Percentiles rank a stretch among this genome's conserved stretches.
phyloP scores from a whole-genome alignment of 2,329 filamentous ascomycete species.

The Talaromyces sp. region DNA sequence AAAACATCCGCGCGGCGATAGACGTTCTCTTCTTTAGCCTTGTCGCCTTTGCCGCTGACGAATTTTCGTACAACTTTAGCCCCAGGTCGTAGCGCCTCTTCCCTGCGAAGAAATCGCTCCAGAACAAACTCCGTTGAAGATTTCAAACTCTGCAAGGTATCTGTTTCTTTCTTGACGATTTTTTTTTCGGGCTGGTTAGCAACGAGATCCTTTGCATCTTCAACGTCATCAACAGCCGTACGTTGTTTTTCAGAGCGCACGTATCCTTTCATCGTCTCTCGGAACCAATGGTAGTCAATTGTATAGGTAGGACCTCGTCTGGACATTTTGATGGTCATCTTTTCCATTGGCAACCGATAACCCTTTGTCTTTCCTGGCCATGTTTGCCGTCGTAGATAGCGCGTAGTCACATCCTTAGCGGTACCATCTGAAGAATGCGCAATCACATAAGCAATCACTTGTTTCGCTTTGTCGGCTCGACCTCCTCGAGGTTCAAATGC shows the following conservation, averaged over 20 bases:
- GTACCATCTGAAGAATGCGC: slow-evolving; percentile 80
- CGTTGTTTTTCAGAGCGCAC: slow-evolving; percentile 49
- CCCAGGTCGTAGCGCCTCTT: slow-evolving; percentile 74
- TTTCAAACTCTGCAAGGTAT: slow-evolving; percentile 86
- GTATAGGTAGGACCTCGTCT: slow-evolving; percentile 57
- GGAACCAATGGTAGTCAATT: slow-evolving; percentile 86
- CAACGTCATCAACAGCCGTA: slow-evolving; percentile 72
- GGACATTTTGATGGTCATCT: slow-evolving; percentile 73
- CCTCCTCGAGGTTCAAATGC: slow-evolving; percentile 77
- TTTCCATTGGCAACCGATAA: slow-evolving; percentile 71
- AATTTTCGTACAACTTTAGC: slow-evolving; percentile 73
- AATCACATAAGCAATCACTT: slow-evolving; percentile 85
- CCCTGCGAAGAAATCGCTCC: slow-evolving; percentile 79
- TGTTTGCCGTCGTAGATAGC: slow-evolving; percentile 77
- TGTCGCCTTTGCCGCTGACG: slow-evolving; percentile 68
- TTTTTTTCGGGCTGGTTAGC: slow-evolving; percentile 70
- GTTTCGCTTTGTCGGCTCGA: slow-evolving; percentile 79
- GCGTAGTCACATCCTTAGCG: slow-evolving; percentile 89
- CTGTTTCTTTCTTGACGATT: slow-evolving; percentile 67
- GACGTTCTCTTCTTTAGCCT: slow-evolving; percentile 72
- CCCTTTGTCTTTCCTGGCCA: slow-evolving; percentile 90
- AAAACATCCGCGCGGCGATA: slow-evolving; percentile 76
- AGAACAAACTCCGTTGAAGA: slow-evolving; percentile 80
- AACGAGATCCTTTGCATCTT: slow-evolving; percentile 74
- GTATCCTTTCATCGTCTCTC: slow-evolving; percentile 72